Conservation (phyloP, 164 flowering plant species). For the Brasenia schreberi region DNA sequence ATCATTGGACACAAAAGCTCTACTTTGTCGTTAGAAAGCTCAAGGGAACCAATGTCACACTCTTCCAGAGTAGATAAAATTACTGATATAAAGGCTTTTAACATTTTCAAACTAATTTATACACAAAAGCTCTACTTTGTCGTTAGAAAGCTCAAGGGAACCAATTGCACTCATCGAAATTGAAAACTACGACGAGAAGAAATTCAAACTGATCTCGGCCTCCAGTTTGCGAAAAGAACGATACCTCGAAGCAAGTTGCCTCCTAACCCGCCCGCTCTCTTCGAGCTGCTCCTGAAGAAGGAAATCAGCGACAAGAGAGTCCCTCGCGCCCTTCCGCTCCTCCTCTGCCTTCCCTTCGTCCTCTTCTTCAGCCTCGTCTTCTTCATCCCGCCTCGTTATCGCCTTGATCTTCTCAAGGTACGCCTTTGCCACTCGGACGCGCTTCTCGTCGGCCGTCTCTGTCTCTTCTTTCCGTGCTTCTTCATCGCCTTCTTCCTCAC, state of each 20-base stretch:
- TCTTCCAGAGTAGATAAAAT: not conserved
- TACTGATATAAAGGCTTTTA: not conserved
- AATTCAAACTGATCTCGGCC: not conserved
- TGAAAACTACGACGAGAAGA: not conserved
- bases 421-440: conserved; percentile 8
- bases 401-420: conserved; percentile 4
- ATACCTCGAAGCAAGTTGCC: conserved; percentile 66
- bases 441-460: conserved; percentile 12
- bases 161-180: too few species aligned
- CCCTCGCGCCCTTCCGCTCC: conserved; percentile 29
- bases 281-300: conserved; percentile 72
- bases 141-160: too few species aligned
- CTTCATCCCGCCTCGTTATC: conserved; percentile 7
- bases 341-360: conserved; percentile 27
- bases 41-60: too few species aligned
- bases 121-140: too few species aligned
- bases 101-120: not conserved
- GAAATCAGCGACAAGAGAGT: conserved; percentile 38
- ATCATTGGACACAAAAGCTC: too few species aligned
- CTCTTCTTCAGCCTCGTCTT: conserved; percentile 12
- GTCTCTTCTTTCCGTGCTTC: not conserved
- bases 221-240: not conserved
- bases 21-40: too few species aligned
- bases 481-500: conserved; percentile 1
- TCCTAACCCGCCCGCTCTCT: conserved; percentile 60